Evolutionary conservation across 805 yeast genomes (phyloP).

Genomic region (Monosporozyma yasuniensis): DNA sequence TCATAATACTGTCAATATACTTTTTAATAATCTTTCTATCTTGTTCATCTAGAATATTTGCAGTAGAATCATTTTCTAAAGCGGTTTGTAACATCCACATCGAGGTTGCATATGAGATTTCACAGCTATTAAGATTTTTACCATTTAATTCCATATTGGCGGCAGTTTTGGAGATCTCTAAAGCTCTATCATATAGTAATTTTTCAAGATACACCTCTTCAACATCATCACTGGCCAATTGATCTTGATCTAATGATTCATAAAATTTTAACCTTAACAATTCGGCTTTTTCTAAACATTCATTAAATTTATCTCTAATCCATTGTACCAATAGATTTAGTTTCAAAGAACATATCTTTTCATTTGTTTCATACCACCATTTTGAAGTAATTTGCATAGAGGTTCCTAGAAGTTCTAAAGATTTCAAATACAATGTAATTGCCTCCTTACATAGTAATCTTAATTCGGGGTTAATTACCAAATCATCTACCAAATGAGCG

Average conservation of each 20-base stretch:
- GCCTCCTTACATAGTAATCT: conserved; percentile 66
- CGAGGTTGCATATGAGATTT: conserved; percentile 80
- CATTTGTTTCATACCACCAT: conserved; percentile 69
- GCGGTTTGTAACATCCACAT: conserved; percentile 93
- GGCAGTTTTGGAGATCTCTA: conserved; percentile 85
- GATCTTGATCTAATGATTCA: conserved; percentile 6
- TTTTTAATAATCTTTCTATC: conserved; percentile 70
- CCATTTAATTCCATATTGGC: conserved; percentile 80
- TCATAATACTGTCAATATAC: conserved; percentile 75
- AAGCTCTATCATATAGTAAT: conserved; percentile 82
- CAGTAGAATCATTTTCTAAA: conserved; percentile 49
- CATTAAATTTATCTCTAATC: conserved; percentile 84
- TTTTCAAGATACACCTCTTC: conserved; percentile 59
- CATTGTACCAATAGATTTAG: conserved; percentile 75
- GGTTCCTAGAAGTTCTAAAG: conserved; percentile 68
- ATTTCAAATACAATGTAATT: conserved; percentile 72
- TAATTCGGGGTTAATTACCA: neutral
- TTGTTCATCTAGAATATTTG: conserved; percentile 63
- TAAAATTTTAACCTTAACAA: conserved; percentile 50
- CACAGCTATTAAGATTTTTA: conserved; percentile 55
- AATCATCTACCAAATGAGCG: neutral
- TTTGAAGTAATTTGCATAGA: conserved; percentile 80
- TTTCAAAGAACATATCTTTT: conserved; percentile 35
- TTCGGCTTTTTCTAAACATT: conserved; percentile 82
- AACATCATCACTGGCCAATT: conserved; percentile 30